These are phyloP conservation scores for Trametes hirsuta DNA, from an alignment of 1,284 basidiomycete genomes.

Conservation along the genomic window DNA sequence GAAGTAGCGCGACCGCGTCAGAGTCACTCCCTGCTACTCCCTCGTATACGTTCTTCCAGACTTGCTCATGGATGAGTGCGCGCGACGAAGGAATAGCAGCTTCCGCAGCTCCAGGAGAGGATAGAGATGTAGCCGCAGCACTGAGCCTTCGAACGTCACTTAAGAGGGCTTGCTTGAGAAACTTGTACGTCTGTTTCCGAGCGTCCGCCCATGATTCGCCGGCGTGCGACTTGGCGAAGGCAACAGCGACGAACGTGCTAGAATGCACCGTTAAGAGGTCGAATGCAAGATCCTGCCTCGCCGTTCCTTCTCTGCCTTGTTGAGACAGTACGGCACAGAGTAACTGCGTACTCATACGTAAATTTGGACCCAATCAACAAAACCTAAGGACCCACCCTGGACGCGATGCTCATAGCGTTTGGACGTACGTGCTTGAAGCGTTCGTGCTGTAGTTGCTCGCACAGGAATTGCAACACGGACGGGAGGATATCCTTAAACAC, in stretches of 20 bases:
- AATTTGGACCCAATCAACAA: neutral
- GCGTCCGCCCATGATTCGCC: slow-evolving; percentile 54
- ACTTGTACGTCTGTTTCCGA: slow-evolving; percentile 48
- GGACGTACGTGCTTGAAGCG: slow-evolving; percentile 63
- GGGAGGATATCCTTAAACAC: slow-evolving; percentile 71
- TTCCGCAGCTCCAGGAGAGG: slow-evolving; percentile 1
- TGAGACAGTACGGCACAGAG: slow-evolving; percentile 23
- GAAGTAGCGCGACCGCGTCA: slow-evolving; percentile 57
- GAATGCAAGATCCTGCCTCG: slow-evolving; percentile 39
- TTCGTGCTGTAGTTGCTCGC: slow-evolving; percentile 79
- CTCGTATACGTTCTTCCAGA: slow-evolving; percentile 75
- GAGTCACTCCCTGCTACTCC: slow-evolving; percentile 59
- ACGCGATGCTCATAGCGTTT: slow-evolving; percentile 58
- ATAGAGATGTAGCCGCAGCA: slow-evolving; percentile 41
- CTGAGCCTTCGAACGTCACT: slow-evolving; percentile 48
- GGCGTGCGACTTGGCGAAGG: slow-evolving; percentile 53
- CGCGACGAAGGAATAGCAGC: neutral
- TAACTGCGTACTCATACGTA: slow-evolving; percentile 6
- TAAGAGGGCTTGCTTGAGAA: slow-evolving; percentile 49
- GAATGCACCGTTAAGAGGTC: slow-evolving; percentile 59
- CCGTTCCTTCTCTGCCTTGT: slow-evolving; percentile 33
- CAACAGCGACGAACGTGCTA: slow-evolving; percentile 59
- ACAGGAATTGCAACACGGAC: slow-evolving; percentile 70
- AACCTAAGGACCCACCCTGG: slow-evolving; percentile 55
- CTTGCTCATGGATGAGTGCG: slow-evolving; percentile 49